Evolutionary conservation across 345 rosid genomes (phyloP).

Genomic region (Hevea brasiliensis): DNA sequence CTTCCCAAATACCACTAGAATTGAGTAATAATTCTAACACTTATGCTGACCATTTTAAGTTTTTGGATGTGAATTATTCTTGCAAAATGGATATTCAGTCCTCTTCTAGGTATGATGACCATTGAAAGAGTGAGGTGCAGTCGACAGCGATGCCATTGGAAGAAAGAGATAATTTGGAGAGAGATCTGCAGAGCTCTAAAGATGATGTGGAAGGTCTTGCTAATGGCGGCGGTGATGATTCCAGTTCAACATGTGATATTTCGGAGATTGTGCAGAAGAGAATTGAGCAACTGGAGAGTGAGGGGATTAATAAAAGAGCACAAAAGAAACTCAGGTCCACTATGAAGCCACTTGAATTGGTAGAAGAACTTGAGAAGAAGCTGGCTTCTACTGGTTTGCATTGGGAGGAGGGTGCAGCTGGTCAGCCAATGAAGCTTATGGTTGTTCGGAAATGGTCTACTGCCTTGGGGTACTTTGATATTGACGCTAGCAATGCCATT

Average conservation of each 20-base stretch:
- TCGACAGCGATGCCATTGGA: conserved; percentile 22
- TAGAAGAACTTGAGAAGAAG: conserved; percentile 90
- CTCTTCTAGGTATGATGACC: conserved; percentile 26
- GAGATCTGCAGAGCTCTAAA: conserved; percentile 18
- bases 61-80: conserved; percentile 28
- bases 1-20: too few relatives aligned
- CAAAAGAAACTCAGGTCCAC: conserved; percentile 44
- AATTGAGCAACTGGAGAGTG: conserved; percentile 66
- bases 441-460: conserved; percentile 88
- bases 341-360: conserved; percentile 82
- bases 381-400: conserved; percentile 94
- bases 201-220: conserved; percentile 32
- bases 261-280: conserved; percentile 85
- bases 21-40: too few relatives aligned
- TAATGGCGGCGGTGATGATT: conserved; percentile 23
- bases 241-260: conserved; percentile 53
- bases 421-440: conserved; percentile 99
- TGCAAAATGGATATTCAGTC: conserved; percentile 22
- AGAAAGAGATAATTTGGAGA: conserved; percentile 31
- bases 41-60: conserved; percentile 22
- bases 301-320: conserved; percentile 51
- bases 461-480: conserved; percentile 83
- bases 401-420: conserved; percentile 97
- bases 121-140: conserved; percentile 29
- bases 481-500: conserved; percentile 52